Percentiles rank a stretch among this genome's conserved stretches.
phyloP scores from a whole-genome alignment of 1,284 basidiomycete species.

The Naganishia albida region DNA sequence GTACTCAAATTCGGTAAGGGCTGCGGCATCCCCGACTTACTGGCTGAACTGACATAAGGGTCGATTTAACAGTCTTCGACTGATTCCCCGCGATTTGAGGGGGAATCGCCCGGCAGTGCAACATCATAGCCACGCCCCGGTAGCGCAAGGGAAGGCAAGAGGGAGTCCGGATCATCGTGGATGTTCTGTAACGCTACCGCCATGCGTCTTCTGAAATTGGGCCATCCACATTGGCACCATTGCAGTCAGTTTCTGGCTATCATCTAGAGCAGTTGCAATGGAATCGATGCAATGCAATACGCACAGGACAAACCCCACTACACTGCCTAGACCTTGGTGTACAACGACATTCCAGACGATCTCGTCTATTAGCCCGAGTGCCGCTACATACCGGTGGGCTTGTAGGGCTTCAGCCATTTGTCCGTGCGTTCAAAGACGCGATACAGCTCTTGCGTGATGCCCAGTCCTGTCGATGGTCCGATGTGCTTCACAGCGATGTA shows the following conservation, averaged over 20 bases:
- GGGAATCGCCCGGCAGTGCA: too few species aligned
- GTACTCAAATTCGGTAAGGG: conserved; percentile 59
- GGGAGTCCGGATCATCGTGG: too few species aligned
- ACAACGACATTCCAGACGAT: neutral
- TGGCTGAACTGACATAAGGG: neutral
- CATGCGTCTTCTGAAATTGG: too few species aligned
- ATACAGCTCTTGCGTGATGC: conserved; percentile 23
- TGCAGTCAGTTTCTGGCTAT: too few species aligned
- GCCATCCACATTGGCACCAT: too few species aligned
- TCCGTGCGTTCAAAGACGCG: conserved; percentile 26
- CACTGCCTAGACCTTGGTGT: neutral
- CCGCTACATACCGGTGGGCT: conserved; percentile 15
- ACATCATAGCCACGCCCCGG: too few species aligned
- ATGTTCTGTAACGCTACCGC: too few species aligned
- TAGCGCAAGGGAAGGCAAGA: too few species aligned
- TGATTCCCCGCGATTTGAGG: neutral
- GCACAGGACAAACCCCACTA: neutral
- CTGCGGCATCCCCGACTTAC: neutral
- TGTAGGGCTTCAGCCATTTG: conserved; percentile 29
- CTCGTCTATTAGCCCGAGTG: too few species aligned
- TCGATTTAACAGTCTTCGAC: neutral
- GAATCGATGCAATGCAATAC: neutral
- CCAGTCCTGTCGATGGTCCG: conserved; percentile 33
- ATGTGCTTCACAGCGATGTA: conserved; percentile 83
- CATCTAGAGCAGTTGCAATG: too few species aligned